Base-by-base conservation (phyloP, 768 basidiomycete genomes). In the Trametes elegans region DNA sequence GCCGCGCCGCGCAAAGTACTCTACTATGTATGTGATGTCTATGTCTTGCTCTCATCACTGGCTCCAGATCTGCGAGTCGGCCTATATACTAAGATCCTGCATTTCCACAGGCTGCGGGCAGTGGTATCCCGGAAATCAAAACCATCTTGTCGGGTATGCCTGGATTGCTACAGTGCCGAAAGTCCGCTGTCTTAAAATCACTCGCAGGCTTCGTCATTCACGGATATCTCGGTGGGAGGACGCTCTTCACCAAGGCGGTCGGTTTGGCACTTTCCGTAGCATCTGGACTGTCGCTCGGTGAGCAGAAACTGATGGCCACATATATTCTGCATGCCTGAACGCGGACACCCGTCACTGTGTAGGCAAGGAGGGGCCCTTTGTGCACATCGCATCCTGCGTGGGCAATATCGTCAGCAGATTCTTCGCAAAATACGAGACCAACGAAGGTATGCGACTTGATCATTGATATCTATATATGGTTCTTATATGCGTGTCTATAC, bases 41-140 rank as follows among this genome's bases (percentile, higher is more conserved):
- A 13, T 5, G 2, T 14, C 24, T 14, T 5, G 19, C 23, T 23
- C 21, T 24, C 2, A 16, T 24, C 24, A 3, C 18, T 23, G 13
- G 0, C 18, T 10, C 5, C 21, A 4, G 26, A 28, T 11, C 7
- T 28, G 8, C 13, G 9, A 23, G 24, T 28, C 34, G 13, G 11
- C 7, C 5, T 26, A 47, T 35, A 13, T n/a, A 3, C 36, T 27
- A 3, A 10, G 21, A n/a, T n/a, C n/a, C n/a, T n/a, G 21, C 35
- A 23, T 36, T 13, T 21, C 3, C n/a, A 46, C 49, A 90, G 88
- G 93, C 97, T 9, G 93, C 93, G 18, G 97, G 97, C 18, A 91
- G 88, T 65, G 97, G 97, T 43, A 95, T 98, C 52, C 94, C 95
- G 0, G 96, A 99, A 70, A 88, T 99, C 68, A 99, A 99, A 70